Evolutionary conservation across 1,284 basidiomycete genomes (phyloP).

Genomic region (Takashimella koratensis): DNA sequence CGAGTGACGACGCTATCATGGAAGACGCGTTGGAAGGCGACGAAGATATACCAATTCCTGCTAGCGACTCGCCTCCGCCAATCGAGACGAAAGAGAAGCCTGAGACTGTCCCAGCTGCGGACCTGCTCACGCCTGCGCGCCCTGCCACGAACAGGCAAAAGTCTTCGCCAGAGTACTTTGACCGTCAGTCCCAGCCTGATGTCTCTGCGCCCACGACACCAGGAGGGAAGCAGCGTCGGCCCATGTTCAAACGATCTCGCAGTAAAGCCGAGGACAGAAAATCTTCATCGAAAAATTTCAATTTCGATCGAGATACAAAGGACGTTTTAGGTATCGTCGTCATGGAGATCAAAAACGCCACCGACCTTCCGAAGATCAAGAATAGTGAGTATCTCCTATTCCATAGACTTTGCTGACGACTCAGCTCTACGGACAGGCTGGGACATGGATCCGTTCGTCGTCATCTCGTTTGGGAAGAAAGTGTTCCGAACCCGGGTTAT

Average conservation of each 20-base stretch:
- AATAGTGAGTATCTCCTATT: slow-evolving; percentile 61
- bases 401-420: slow-evolving; percentile 3
- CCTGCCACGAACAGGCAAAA: slow-evolving; percentile 12
- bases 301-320: slow-evolving; percentile 60
- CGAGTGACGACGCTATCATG: slow-evolving; percentile 57
- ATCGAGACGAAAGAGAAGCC: not conserved
- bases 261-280: slow-evolving; percentile 16
- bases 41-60: slow-evolving; percentile 18
- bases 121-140: slow-evolving; percentile 15
- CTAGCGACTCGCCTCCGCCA: slow-evolving; percentile 18
- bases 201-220: slow-evolving; percentile 15
- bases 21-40: slow-evolving; percentile 41
- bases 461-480: slow-evolving; percentile 94
- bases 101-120: slow-evolving; percentile 3
- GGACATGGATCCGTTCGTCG: slow-evolving; percentile 97
- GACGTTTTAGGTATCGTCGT: slow-evolving; percentile 94
- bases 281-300: slow-evolving; percentile 52
- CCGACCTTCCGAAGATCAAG: slow-evolving; percentile 77
- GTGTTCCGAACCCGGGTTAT: slow-evolving; percentile 91
- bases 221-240: slow-evolving; percentile 15
- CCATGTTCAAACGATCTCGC: slow-evolving; percentile 19
- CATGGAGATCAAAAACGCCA: slow-evolving; percentile 67
- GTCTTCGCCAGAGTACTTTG: slow-evolving; percentile 20
- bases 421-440: slow-evolving; percentile 41
- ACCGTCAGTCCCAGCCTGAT: slow-evolving; percentile 1